Percentiles rank a stretch among this genome's conserved stretches.
phyloP scores from a whole-genome alignment of 176 grass and related monocot species.

The Ananas comosus region DNA sequence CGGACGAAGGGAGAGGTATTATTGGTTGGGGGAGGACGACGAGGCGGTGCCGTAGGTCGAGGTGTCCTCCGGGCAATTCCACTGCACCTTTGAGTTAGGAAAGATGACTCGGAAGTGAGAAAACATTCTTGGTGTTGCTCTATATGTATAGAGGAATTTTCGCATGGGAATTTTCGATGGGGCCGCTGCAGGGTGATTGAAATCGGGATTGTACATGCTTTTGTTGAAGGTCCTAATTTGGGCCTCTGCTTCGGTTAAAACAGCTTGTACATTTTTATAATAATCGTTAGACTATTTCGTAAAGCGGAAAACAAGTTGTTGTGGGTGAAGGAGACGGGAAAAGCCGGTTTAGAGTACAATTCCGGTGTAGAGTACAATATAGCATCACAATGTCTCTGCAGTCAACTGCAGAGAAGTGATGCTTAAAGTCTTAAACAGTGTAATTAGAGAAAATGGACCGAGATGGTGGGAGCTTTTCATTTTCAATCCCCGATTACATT shows the following conservation, averaged over 20 bases:
- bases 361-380: too few species aligned
- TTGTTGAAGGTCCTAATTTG: conserved; percentile 15
- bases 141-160: conserved; percentile 2
- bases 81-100: conserved; percentile 28
- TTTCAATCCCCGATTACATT: too few species aligned
- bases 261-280: conserved; percentile 33
- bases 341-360: too few species aligned
- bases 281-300: conserved; percentile 30
- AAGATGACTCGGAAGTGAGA: background rate
- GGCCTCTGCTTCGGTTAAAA: conserved; percentile 29
- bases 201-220: conserved; percentile 33
- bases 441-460: background rate
- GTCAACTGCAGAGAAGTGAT: background rate
- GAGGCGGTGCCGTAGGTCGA: conserved; percentile 59
- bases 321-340: background rate
- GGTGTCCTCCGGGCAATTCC: conserved; percentile 38
- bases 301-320: conserved; percentile 1
- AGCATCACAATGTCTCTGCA: too few species aligned
- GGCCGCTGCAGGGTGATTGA: conserved; percentile 28
- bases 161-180: conserved; percentile 21
- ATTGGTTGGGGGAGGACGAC: conserved; percentile 82
- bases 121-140: conserved; percentile 15
- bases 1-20: conserved; percentile 54
- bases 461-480: background rate
- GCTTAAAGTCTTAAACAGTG: background rate